Evolutionary conservation across 805 yeast genomes (phyloP), one percentile per base, ranked within the genome.

Genomic region (Sugiyamaella floridensis): DNA sequence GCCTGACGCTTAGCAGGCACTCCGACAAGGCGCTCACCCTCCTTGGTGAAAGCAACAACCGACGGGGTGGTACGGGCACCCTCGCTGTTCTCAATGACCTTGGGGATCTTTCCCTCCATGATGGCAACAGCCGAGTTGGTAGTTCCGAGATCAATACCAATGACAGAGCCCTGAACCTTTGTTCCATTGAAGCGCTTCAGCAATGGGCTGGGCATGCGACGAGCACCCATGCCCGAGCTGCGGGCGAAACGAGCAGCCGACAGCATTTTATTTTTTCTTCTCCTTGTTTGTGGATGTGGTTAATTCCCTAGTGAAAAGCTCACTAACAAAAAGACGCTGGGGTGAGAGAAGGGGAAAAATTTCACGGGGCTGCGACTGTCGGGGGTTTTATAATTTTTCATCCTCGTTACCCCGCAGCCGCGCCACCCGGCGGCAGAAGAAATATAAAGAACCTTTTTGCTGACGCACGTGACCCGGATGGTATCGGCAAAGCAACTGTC

Each of bases 1-100:
- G 96, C 95, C 75, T 89, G 97, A 69, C 97, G 86, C 78, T 89
- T 90, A 64, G 97, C 97, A 60, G 95, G 89, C 55, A 84, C 87
- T 73, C 97, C 97, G 56, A 89, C 96, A 56, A 89, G 75, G 67
- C 95, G 83, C 74, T 87, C 95, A 55, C 92, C 93, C 55, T 86
- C 93, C 70, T 85, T 83, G 60, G 93, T 85, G 81, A 89, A 89
- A 51, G 97, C 97, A 55, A 89, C 97, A 44, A 89, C 88, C 37
- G 97, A 90, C 32, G 97, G 97, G 18, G 96, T 89, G 49, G 95
- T 83, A 63, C 89, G 77, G 47, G 80, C 76, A 69, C 90, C 90
- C 71, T 83, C 87, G 55, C 80, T 70, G 75, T 86, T 86, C 72
- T 87, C 95, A 55, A 86, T 74, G 57, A 86, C 88, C 71, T 80